Evolutionary conservation across 2,329 filamentous ascomycete genomes (phyloP).

Genomic region (Fonsecaea pedrosoi): DNA sequence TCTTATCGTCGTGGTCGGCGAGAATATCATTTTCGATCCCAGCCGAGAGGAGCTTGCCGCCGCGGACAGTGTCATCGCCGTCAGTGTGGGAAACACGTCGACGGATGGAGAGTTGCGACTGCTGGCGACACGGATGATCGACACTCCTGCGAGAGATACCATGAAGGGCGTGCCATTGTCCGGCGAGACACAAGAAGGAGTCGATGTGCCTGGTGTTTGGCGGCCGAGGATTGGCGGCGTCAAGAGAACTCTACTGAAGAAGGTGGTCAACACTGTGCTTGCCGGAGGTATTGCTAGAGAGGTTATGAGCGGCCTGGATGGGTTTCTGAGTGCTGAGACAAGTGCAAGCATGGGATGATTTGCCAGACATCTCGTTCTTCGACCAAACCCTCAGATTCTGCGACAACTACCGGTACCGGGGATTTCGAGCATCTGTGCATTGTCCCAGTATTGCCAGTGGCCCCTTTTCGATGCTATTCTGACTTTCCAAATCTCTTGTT

Average conservation of each 20-base stretch:
- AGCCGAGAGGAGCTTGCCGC: constrained; percentile 90
- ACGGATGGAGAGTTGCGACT: constrained; percentile 58
- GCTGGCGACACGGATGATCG: constrained; percentile 73
- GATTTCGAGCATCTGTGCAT: neutral
- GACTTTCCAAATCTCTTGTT: too few relatives aligned
- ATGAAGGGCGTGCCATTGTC: constrained; percentile 68
- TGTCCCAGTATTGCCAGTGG: neutral
- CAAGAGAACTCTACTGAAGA: constrained; percentile 73
- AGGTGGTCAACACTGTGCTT: constrained; percentile 78
- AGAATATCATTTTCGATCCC: constrained; percentile 94
- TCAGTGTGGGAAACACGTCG: constrained; percentile 68
- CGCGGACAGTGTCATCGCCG: constrained; percentile 84
- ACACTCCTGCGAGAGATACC: constrained; percentile 75
- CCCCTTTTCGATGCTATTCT: neutral
- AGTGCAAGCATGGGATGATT: neutral
- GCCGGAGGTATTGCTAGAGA: constrained; percentile 83
- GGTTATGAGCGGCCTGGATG: constrained; percentile 79
- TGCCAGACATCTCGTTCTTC: neutral
- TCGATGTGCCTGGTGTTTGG: constrained; percentile 76
- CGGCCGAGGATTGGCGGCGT: constrained; percentile 82
- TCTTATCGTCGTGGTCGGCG: constrained; percentile 82
- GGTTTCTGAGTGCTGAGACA: constrained; percentile 54
- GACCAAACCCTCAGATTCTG: neutral
- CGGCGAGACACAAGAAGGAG: constrained; percentile 57
- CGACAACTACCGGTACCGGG: neutral